Evolutionary conservation across 192 early-diverging fungal species (phyloP), one percentile per base, ranked within the genome.

Genomic region (Coemansia furcata): DNA sequence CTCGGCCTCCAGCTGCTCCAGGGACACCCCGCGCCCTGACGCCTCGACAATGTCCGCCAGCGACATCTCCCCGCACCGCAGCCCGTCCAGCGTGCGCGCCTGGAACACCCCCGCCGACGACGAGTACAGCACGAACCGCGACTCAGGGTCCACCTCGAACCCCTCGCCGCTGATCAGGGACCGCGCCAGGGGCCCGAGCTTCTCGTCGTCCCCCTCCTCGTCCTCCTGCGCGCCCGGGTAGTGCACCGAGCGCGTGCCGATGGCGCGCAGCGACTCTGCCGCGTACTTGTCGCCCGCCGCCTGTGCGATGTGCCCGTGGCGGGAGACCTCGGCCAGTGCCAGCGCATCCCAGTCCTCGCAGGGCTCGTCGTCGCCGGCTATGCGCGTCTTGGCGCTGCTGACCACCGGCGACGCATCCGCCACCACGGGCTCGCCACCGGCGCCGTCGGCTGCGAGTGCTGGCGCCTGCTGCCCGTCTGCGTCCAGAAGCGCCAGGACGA

Each of bases 41-140:
- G 77, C 77, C 59, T 75, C 78, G 29, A 81, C 55, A n/a, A 81
- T 81, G 26, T 81, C 78, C 2, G 73, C 78, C 54, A 81, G 66
- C 15, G 70, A 63, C 69, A 81, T 66, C 7, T 66, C 32, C 9
- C 61, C 70, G n/a, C 64, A 66, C 21, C 74, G 63, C n/a, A 81
- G 70, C 17, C 61, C 59, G 17, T 73, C 66, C n/a, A 82, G 74
- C 3, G 63, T 72, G 35, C 44, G 60, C 2, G 79, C 66, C 67
- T 82, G 67, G 40, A 76, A 76, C 0, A 68, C 66, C 4, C 79
- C 79, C 1, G 79, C 68, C 6, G 78, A 73, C 6, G 79, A 60
- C 52, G 79, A 82, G 49, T 76, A 76, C 60, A 82, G 68, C 4
- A 76, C 62, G 59, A 82, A 76, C 7, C 79, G 66, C 33, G 71